A percentile compares a stretch with the other conserved stretches of the same genome.
phyloP scores from a whole-genome alignment of 2,329 filamentous ascomycete genomes.

The Penicillium sumatraense region DNA sequence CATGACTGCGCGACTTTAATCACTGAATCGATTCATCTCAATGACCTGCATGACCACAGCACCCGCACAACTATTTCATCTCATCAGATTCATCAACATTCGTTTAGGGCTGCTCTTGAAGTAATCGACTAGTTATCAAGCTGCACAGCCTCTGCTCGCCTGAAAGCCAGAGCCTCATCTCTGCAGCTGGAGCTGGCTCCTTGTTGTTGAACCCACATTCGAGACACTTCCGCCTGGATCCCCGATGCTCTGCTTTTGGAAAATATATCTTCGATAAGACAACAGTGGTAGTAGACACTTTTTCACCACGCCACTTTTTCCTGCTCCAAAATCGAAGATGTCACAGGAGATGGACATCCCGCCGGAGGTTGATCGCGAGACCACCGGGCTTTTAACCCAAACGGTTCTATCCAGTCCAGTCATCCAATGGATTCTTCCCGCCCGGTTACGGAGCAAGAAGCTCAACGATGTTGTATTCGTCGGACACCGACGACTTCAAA shows the following conservation, averaged over 20 bases:
- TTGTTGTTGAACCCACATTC: not conserved
- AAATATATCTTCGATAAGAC: not conserved
- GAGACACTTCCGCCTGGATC: not conserved
- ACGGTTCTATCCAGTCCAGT: constrained; percentile 78
- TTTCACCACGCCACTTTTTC: not conserved
- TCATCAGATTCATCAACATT: not conserved
- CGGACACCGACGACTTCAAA: constrained; percentile 78
- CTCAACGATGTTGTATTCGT: constrained; percentile 87
- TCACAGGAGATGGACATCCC: not conserved
- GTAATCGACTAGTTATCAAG: not conserved
- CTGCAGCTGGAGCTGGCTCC: not conserved
- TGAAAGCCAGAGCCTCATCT: not conserved
- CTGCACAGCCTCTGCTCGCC: not conserved
- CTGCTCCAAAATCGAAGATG: not conserved
- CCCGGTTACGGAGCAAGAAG: constrained; percentile 70
- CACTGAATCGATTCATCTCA: not conserved
- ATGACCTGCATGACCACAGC: not conserved
- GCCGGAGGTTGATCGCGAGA: not conserved
- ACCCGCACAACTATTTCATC: not conserved
- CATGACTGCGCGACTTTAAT: not conserved
- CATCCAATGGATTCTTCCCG: constrained; percentile 77
- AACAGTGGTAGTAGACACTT: not conserved
- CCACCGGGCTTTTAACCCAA: constrained; percentile 74
- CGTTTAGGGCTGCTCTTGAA: not conserved
- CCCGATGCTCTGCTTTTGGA: not conserved